Base-by-base conservation (phyloP, 139 green algal species). In the Coccomyxa sp. region DNA sequence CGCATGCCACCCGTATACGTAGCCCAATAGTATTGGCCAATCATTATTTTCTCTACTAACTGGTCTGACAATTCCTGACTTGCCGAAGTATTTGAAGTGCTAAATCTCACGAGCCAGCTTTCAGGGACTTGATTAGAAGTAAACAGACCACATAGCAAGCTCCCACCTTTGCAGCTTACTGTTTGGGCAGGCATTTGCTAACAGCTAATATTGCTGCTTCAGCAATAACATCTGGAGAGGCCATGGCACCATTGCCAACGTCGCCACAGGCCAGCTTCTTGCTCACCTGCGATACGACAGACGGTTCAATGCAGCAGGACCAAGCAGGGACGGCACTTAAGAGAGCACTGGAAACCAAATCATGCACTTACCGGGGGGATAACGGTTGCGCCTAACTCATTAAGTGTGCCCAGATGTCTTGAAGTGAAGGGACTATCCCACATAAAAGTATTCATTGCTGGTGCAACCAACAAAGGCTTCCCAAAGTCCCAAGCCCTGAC, bases 371-470 rank as follows among this genome's bases (percentile, higher is more conserved):
- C 87, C 0, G 97, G 95, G 10, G 86, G 79, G 0, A 99, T 82
- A 0, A 95, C 80, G 17, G 31, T 32, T 17, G 86, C 88, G 10
- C 94, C 94, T n/a, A 98, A 84, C 58, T 84, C 45, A 13, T 32
- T 14, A 14, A 97, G 83, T 11, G 68, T 81, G 9, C 32, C 66
- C 28, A 99, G 81, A 76, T 99, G 96, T 15, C 90, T 79, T 0
- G 25, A 77, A 3, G 96, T 99, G 83, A 98, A 94, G 18, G 93
- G 92, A 81, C 83, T 92, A 12, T 93, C 85, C 96, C 96, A 99
- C 96, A 99, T 99, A 74, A 92, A 85, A 0, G 96, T 99, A 91
- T 99, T 99, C 96, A 99, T 99, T 32, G 96, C 96, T 58, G 96
- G 96, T 0, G 95, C 93, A 23, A 92, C 90, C 85, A 98, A 75